These are phyloP conservation scores for Rhodotorula sp. DNA, from an alignment of 1,284 basidiomycete species.

Conservation along the genomic window DNA sequence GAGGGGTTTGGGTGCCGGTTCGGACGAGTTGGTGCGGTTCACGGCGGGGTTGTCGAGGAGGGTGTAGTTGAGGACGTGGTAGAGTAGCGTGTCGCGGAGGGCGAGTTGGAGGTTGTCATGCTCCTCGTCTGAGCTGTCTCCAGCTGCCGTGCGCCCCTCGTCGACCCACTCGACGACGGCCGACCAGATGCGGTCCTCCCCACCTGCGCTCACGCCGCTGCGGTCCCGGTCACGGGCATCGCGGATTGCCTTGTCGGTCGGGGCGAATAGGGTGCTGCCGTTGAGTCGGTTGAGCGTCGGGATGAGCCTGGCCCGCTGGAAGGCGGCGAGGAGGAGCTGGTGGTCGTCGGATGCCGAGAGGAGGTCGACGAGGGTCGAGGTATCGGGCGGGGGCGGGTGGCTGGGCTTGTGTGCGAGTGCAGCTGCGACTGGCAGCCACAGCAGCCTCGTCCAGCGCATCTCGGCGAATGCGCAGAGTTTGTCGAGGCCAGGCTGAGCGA, in stretches of 20 bases:
- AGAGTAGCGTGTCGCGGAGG: constrained; percentile 87
- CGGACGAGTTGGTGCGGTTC: constrained; percentile 40
- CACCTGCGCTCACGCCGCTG: background rate
- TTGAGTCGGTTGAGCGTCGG: constrained; percentile 87
- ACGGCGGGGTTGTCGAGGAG: constrained; percentile 53
- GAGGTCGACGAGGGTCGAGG: constrained; percentile 65
- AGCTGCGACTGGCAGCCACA: background rate
- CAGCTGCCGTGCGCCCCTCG: background rate
- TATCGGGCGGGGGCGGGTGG: constrained; percentile 1
- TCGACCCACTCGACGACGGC: constrained; percentile 1
- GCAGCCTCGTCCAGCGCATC: constrained; percentile 1
- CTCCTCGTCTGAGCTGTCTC: background rate
- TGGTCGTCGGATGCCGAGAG: constrained; percentile 55
- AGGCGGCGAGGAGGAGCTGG: constrained; percentile 70
- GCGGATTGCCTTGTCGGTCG: constrained; percentile 85
- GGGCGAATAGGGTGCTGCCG: constrained; percentile 84
- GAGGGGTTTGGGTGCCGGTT: constrained; percentile 60
- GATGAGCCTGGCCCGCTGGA: constrained; percentile 84
- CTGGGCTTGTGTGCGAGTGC: background rate
- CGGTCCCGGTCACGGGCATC: constrained; percentile 12
- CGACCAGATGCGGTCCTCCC: constrained; percentile 16
- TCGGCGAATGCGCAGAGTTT: background rate
- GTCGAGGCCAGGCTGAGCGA: background rate
- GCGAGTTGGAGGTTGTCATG: constrained; percentile 80
- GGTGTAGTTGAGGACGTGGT: constrained; percentile 89